Base-by-base conservation (phyloP, 208 protist species). In the Crithidia mellificae region DNA sequence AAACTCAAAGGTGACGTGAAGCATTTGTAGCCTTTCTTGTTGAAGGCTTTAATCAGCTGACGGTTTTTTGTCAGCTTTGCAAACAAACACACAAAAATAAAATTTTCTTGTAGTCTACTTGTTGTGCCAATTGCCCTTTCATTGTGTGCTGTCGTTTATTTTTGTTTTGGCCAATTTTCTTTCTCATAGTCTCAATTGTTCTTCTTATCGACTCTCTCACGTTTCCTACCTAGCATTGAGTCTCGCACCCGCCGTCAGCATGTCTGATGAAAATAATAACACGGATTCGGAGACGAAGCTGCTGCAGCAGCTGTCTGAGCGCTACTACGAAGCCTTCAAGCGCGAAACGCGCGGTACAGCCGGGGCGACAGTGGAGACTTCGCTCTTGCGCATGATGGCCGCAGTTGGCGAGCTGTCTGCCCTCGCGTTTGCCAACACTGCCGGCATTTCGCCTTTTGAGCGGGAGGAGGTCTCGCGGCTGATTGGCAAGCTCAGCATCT, bases 341-440 rank as follows among this genome's bases (percentile, higher is more conserved):
- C 41, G 69, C 19, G 59, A 82, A 9, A 76, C 71, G n/a, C 67
- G 84, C 24, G 43, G 64, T 15, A 49, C 64, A 36, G 73, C 49
- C 11, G 69, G 65, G 1, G 71, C 74, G n/a, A 80, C 77, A 0
- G 73, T 85, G 27, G 76, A 84, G 58, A 74, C 74, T 14, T 77
- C 81, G 0, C 52, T 94, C 32, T 74, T 94, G 78, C 83, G 85
- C 30, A 88, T 94, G 79, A 88, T 94, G 79, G 81, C 83, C 0
- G 78, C 77, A n/a, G 66, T 91, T 57, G 88, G 88, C 1, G 85
- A 94, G 49, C 55, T 94, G 3, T 84, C 85, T 36, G 73, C 78
- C 12, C 50, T 94, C 32, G 80, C 80, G 30, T 84, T 69, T 52
- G 61, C 79, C 47, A 70, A 67, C 56, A 68, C 80, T n/a, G 55